Evolutionary conservation across 345 rosid species (phyloP), one percentile per base, ranked within the genome.

Genomic region (Eucalyptus globulus): DNA sequence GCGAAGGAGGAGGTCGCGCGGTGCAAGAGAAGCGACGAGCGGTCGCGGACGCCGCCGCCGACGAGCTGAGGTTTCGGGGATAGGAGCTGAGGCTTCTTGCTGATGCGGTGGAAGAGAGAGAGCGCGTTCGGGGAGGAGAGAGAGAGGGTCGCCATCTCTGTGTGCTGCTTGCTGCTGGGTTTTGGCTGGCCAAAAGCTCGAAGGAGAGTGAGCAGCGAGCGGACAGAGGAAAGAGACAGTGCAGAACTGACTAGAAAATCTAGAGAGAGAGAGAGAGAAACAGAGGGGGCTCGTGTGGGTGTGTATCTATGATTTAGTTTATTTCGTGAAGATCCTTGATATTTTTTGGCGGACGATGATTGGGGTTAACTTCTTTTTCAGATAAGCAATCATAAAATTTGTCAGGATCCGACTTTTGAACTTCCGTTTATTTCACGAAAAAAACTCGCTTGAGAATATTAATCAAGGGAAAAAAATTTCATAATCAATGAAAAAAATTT

Each of bases 61-160:
- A 62, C 87, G 40, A 89, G 86, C 37, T 88, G 92, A 60, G 50
- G 27, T 37, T 86, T 90, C 14, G 80, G 40, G 65, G 92, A 87
- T 45, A 91, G 87, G 89, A 56, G 50, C 19, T 90, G 90, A 24
- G 69, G 86, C 40, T 49, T 88, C 37, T 47, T 86, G 53, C 16
- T 53, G 37, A 34, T 81, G 24, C 37, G 89, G 51, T 56, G 90
- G 89, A 67, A 89, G 86, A 90, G 72, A 87, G 92, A 89, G 88
- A 95, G 87, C 49, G 91, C 49, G 80, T 58, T 80, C 91, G 92
- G 95, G 53, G 58, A 93, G 89, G 89, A 92, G 86, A 87, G 92
- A 45, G 89, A 16, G 27, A 83, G n/a, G 16, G 87, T 22, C 83
- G 83, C 83, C 47, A 76, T 54, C 80, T 86, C 54, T 51, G 69